Evolutionary conservation across 495 filamentous ascomycete genomes (phyloP).

Genomic region (Xylaria palmicola): DNA sequence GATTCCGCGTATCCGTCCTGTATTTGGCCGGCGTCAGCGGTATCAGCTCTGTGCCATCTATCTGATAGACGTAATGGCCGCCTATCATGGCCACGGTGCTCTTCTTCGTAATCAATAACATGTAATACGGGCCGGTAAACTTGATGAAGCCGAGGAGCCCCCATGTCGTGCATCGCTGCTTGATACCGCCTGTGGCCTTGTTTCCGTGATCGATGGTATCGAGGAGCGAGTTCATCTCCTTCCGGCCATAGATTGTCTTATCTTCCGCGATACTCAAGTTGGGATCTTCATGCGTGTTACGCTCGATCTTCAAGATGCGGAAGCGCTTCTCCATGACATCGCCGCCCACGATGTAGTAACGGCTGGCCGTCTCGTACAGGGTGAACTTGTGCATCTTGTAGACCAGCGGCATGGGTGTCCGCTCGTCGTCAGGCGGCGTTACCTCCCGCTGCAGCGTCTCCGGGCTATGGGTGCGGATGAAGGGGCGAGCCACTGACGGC

Average conservation of each 20-base stretch:
- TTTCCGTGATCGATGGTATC: slow-evolving; percentile 97
- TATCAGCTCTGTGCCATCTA: slow-evolving; percentile 92
- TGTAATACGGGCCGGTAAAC: slow-evolving; percentile 96
- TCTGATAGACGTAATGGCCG: slow-evolving; percentile 91
- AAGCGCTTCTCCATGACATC: slow-evolving; percentile 86
- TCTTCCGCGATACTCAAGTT: slow-evolving; percentile 86
- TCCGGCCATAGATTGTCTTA: slow-evolving; percentile 88
- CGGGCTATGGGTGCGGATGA: slow-evolving; percentile 61
- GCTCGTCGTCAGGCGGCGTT: slow-evolving; percentile 47
- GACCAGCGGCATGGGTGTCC: slow-evolving; percentile 64
- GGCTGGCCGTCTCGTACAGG: slow-evolving; percentile 87
- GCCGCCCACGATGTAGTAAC: slow-evolving; percentile 91
- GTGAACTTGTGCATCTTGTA: slow-evolving; percentile 94
- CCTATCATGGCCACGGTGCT: slow-evolving; percentile 94
- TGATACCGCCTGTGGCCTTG: slow-evolving; percentile 85
- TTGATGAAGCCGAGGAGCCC: slow-evolving; percentile 91
- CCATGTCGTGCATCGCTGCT: slow-evolving; percentile 87
- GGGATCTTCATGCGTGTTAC: slow-evolving; percentile 75
- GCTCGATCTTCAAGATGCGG: slow-evolving; percentile 90
- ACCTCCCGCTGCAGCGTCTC: slow-evolving; percentile 38
- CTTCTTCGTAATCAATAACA: slow-evolving; percentile 93
- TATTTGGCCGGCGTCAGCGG: slow-evolving; percentile 72
- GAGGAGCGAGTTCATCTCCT: slow-evolving; percentile 88
- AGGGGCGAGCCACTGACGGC: slow-evolving; percentile 60
- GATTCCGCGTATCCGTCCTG: slow-evolving; percentile 72